Base-by-base conservation (phyloP, 495 filamentous ascomycete species). In the Penicillium silybi region DNA sequence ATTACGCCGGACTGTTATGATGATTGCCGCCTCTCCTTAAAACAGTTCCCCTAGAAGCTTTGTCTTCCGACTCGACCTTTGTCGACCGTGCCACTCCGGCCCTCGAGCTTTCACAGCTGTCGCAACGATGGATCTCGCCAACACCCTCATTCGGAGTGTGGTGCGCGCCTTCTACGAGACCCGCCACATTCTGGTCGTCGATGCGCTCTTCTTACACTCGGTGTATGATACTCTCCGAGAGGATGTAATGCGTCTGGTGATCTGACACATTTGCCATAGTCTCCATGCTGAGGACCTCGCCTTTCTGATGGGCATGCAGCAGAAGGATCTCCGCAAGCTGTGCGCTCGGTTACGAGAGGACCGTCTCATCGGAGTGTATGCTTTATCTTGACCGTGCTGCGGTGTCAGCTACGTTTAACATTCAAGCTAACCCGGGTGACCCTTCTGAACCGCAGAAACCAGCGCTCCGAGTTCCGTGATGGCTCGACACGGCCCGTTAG, bases 81-180 rank as follows among this genome's bases (percentile, higher is more conserved):
- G 25, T 51, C 43, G 37, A 56, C 16, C 29, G 7, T 25, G 23
- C 25, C 35, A 32, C 16, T 18, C 17, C 47, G 3, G 17, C 23
- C 37, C 15, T 35, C 37, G 41, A 42, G 41, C 17, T 27, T 25
- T 34, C 15, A 7, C 26, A 19, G 11, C 48, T 19, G 34, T 50
- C 40, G 20, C 37, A 54, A 53, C 23, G 29, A 95, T 95, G 89
- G 89, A 95, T 65, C 80, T 93, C 42, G 89, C 91, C 29, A 88
- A 89, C 65, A 84, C 85, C 13, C 85, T 99, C 55, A 85, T 97
- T 48, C 88, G 91, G 65, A 92, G 82, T 59, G 86, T 92, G 46
- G 86, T 84, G 52, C 92, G 93, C 64, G 85, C 91, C 48, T 97
- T 99, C 80, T 95, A 95, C 74, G 83, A 90, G 46, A 91, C 86